Evolutionary conservation across 495 filamentous ascomycete genomes (phyloP).

Genomic region (Jackrogersella minutella): DNA sequence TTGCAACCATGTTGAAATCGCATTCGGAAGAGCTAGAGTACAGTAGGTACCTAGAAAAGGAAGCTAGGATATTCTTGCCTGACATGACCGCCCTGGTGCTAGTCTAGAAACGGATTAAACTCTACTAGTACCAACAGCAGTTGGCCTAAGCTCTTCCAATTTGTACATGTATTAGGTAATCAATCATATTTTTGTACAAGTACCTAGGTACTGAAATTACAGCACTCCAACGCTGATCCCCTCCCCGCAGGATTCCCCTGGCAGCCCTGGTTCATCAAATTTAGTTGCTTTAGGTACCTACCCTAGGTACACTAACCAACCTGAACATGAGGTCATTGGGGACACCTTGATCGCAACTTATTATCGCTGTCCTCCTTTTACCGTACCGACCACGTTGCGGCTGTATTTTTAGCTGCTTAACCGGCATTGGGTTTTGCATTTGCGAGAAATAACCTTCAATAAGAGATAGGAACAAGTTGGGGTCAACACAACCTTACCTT

Average conservation of each 20-base stretch:
- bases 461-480: constrained; percentile 5
- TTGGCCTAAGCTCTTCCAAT: constrained; percentile 7
- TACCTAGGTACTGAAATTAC: neutral
- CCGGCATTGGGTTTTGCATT: constrained; percentile 16
- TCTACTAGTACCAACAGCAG: neutral
- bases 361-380: neutral
- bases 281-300: neutral
- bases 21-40: constrained; percentile 29
- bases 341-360: neutral
- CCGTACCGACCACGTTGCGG: constrained; percentile 16
- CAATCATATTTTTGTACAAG: too few relatives aligned
- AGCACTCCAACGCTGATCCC: neutral
- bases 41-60: constrained; percentile 4
- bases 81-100: constrained; percentile 24
- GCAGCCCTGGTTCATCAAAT: neutral
- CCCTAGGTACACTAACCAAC: neutral
- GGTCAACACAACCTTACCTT: constrained; percentile 7
- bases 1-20: constrained; percentile 30
- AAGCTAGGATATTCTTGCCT: constrained; percentile 16
- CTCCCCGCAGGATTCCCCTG: neutral
- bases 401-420: constrained; percentile 28
- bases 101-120: too few relatives aligned
- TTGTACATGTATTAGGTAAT: too few relatives aligned
- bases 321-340: constrained; percentile 38
- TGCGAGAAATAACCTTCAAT: neutral